phyloP scores from a whole-genome alignment of 345 rosid genomes.

The Gossypium ekmanianum region DNA sequence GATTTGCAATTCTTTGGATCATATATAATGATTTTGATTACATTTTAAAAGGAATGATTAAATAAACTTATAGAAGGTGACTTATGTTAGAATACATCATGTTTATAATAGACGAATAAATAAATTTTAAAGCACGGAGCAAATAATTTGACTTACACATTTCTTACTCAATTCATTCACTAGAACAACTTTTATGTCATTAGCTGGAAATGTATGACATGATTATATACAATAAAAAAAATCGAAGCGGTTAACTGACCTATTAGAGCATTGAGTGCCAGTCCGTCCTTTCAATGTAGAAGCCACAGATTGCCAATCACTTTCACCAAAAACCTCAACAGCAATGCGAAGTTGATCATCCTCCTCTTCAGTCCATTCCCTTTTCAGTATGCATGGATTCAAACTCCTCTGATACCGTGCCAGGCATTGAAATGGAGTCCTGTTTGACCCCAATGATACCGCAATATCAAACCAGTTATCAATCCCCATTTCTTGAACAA shows the following conservation, averaged over 20 bases:
- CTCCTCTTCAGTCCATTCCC: slow-evolving; percentile 83
- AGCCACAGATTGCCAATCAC: slow-evolving; percentile 88
- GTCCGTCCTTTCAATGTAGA: slow-evolving; percentile 60
- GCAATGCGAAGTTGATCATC: slow-evolving; percentile 76
- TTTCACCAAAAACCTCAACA: slow-evolving; percentile 63
- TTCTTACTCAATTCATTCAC: not conserved
- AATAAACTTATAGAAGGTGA: not conserved
- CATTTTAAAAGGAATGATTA: not conserved
- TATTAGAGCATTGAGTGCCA: slow-evolving; percentile 87
- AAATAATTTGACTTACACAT: not conserved
- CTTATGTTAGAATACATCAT: too few species aligned
- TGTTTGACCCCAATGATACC: slow-evolving; percentile 55
- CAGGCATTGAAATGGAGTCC: slow-evolving; percentile 91
- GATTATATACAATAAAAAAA: not conserved
- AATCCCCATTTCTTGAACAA: slow-evolving; percentile 58
- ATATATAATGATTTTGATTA: not conserved
- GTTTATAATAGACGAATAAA: not conserved
- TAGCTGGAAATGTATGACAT: not conserved
- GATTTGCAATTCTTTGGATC: not conserved
- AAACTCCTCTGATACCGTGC: slow-evolving; percentile 78
- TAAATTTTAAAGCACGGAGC: not conserved
- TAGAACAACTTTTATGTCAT: not conserved
- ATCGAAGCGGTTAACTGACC: slow-evolving; percentile 46
- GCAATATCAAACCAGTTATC: slow-evolving; percentile 72
- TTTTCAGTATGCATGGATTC: slow-evolving; percentile 58